Evolutionary conservation across 371 early-diverging fungal genomes (phyloP), one percentile per base, ranked within the genome.

Genomic region (Rhizopus microsporus): DNA sequence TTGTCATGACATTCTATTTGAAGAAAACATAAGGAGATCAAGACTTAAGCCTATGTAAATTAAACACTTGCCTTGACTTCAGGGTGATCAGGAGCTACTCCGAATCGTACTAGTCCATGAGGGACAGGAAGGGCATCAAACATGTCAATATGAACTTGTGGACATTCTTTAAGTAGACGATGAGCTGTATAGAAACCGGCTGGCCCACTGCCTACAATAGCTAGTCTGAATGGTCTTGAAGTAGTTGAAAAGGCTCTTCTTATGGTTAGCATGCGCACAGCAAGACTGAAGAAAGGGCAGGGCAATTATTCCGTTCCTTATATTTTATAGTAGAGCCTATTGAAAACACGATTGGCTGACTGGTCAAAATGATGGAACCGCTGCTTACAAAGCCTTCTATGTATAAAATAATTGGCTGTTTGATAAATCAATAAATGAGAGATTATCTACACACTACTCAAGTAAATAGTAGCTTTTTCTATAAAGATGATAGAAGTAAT

Each of bases 41-140:
- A n/a, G 30, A 9, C 4, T 15, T 35, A 23, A 34, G 1, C 37
- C n/a, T 51, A 37, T 16, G 1, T n/a, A 7, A n/a, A 5, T 12
- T n/a, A 30, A 12, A 29, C 13, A 16, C 9, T 39, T 84, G 91
- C 92, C 84, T 97, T 97, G 30, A 98, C 97, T 72, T 96, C 98
- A 3, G 93, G 94, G 68, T 99, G 98, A 72, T 98, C 98, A 3
- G 99, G 98, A n/a, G 99, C 98, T 4, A 99, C 98, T 32, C 99
- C 98, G 69, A 85, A 97, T 3, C 97, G 87, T 10, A 95, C 94
- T 29, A 97, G 82, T 0, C 99, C 99, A 71, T 90, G 91, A 7
- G 98, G 98, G 1, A 91, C 82, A 2, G 95, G 92, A 1, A 90
- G 74, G 17, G 78, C 76, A 64, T 98, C 99, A 63, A 86, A 92